phyloP scores from a whole-genome alignment of 2,329 filamentous ascomycete species.

The Microcyclosporella mali region DNA sequence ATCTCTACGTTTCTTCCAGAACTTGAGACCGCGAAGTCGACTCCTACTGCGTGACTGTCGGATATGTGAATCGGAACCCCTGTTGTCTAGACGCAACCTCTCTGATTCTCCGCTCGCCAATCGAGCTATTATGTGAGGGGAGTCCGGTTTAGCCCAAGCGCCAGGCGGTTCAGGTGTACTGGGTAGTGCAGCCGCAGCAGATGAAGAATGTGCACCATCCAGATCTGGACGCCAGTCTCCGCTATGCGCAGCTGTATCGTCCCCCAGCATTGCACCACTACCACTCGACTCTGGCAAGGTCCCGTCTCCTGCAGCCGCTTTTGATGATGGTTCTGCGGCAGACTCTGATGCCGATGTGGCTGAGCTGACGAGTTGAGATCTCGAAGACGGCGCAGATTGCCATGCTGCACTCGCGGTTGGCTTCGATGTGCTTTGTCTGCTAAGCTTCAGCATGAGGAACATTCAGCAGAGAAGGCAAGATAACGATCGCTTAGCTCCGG shows the following conservation, averaged over 20 bases:
- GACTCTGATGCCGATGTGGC: slow-evolving; percentile 27
- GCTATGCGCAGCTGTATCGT: slow-evolving; percentile 19
- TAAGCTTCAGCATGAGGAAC: neutral
- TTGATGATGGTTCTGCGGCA: slow-evolving; percentile 31
- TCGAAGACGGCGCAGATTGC: slow-evolving; percentile 27
- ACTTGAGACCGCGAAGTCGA: slow-evolving; percentile 31
- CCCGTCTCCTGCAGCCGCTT: slow-evolving; percentile 27
- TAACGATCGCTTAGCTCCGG: too few species aligned
- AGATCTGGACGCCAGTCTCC: slow-evolving; percentile 19
- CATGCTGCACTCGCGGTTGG: slow-evolving; percentile 10
- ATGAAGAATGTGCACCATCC: slow-evolving; percentile 19
- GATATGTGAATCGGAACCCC: slow-evolving; percentile 15
- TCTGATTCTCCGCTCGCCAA: slow-evolving; percentile 23
- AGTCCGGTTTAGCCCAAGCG: slow-evolving; percentile 15
- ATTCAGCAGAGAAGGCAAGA: slow-evolving; percentile 10
- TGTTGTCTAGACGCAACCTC: slow-evolving; percentile 7
- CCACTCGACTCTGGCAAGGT: slow-evolving; percentile 9
- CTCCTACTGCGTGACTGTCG: slow-evolving; percentile 32
- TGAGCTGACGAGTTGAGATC: slow-evolving; percentile 30
- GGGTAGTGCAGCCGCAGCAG: slow-evolving; percentile 18
- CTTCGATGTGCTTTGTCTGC: slow-evolving; percentile 16
- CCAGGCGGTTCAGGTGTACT: slow-evolving; percentile 15
- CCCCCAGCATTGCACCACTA: slow-evolving; percentile 6
- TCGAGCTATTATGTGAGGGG: slow-evolving; percentile 19
- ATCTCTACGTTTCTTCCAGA: slow-evolving; percentile 32